A percentile compares a stretch with the other conserved stretches of the same genome.
phyloP scores from a whole-genome alignment of 2,329 filamentous ascomycete genomes.

The Fusarium austroafricanum region DNA sequence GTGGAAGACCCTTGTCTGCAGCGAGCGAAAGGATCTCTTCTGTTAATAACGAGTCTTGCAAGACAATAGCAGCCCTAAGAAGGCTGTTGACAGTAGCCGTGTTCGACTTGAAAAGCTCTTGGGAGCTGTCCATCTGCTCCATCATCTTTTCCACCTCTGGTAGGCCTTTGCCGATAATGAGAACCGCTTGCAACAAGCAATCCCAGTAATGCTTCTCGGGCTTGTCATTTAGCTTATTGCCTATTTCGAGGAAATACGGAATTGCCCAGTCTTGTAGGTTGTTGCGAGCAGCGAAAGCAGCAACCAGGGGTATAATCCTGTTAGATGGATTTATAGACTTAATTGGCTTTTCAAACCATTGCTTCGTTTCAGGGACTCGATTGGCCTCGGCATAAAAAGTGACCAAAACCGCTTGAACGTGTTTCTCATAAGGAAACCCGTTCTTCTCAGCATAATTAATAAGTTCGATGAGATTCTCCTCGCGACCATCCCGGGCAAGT shows the following conservation, averaged over 20 bases:
- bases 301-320: constrained; percentile 48
- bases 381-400: constrained; percentile 70
- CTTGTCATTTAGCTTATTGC: constrained; percentile 56
- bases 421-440: constrained; percentile 57
- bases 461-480: constrained; percentile 68
- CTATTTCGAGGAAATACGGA: constrained; percentile 65
- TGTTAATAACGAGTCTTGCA: constrained; percentile 76
- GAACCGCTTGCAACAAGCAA: constrained; percentile 77
- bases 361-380: constrained; percentile 69
- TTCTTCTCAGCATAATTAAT: constrained; percentile 63
- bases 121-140: constrained; percentile 77
- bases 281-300: constrained; percentile 67
- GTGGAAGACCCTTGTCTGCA: constrained; percentile 70
- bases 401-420: constrained; percentile 67
- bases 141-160: constrained; percentile 63
- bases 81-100: constrained; percentile 81
- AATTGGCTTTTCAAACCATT: constrained; percentile 73
- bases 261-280: constrained; percentile 71
- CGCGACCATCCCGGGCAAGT: constrained; percentile 69
- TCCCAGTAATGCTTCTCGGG: constrained; percentile 73
- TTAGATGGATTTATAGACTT: constrained; percentile 39
- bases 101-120: constrained; percentile 66
- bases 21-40: constrained; percentile 79
- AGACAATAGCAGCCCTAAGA: constrained; percentile 77
- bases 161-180: constrained; percentile 74